A percentile compares a stretch with the other conserved stretches of the same genome.
These are phyloP conservation scores for Trametes cingulata DNA, from an alignment of 768 basidiomycete species.

Conservation along the genomic window DNA sequence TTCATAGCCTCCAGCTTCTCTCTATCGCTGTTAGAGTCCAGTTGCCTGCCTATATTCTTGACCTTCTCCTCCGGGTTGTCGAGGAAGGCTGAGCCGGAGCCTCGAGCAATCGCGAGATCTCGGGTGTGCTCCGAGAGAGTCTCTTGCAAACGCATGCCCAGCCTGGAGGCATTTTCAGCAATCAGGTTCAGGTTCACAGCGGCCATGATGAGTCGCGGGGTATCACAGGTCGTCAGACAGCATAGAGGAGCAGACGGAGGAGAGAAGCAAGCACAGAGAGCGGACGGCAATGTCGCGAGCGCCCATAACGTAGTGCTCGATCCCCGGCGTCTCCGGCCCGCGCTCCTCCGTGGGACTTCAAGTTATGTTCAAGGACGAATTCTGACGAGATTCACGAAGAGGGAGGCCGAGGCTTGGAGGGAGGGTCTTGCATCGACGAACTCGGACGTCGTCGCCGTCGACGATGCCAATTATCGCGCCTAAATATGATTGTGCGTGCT, in stretches of 20 bases:
- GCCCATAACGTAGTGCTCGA: conserved; percentile 10
- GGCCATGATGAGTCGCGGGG: conserved; percentile 4
- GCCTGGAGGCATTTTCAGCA: conserved; percentile 81
- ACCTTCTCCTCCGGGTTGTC: conserved; percentile 79
- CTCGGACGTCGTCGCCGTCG: too few relatives aligned
- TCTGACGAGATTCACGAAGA: too few relatives aligned
- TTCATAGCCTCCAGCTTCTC: conserved; percentile 97
- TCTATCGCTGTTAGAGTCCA: conserved; percentile 85
- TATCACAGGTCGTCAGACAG: background rate
- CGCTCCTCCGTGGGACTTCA: background rate
- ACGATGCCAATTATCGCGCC: conserved; percentile 14
- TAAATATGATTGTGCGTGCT: conserved; percentile 14
- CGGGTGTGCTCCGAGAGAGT: conserved; percentile 79
- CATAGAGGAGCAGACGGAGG: background rate
- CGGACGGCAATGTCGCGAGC: background rate
- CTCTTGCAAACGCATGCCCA: conserved; percentile 83
- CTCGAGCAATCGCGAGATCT: conserved; percentile 62
- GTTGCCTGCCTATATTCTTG: conserved; percentile 79
- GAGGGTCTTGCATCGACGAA: too few relatives aligned
- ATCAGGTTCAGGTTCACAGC: conserved; percentile 39
- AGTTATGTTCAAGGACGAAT: too few relatives aligned
- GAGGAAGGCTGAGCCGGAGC: conserved; percentile 57
- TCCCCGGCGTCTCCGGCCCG: background rate
- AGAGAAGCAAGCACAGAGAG: background rate
- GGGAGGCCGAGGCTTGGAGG: too few relatives aligned